Base-by-base conservation (phyloP, 2,329 filamentous ascomycete genomes). In the Dactylellina parvicollis region DNA sequence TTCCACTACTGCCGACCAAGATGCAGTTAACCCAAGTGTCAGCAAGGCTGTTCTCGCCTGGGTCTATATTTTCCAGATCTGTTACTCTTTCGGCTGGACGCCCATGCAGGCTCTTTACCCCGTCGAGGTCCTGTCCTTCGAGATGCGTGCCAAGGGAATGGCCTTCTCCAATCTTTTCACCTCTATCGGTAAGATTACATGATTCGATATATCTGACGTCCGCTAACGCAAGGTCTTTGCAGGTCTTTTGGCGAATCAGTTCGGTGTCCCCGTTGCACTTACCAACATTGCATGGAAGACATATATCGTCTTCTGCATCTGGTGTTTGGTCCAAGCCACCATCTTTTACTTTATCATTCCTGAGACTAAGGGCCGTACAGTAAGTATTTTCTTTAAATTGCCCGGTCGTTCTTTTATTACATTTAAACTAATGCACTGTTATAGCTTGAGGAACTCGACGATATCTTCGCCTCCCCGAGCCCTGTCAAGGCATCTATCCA, bases 171-270 rank as follows among this genome's bases (percentile, higher is more conserved):
- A 80, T 75, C 74, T 82, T 8, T 82, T 82, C 75, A 75, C 81
- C 36, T 82, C 82, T 75, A 76, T 82, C n/a, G 47, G 36, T 40
- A 40, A 40, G 36, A 9, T 16, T 40, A 16, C n/a, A 4, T 40
- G 4, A 40, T 16, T 40, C n/a, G n/a, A 40, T 8, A 4, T 40
- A 12, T 40, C n/a, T 40, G 36, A 16, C n/a, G 36, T 40, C n/a
- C n/a, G 4, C 36, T 40, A 40, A 40, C 36, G 4, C 7, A 40
- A 9, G 4, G 4, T 40, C 4, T 14, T 40, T 61, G 81, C 81
- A 44, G 81, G 81, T 75, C 79, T 82, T 10, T 80, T 82, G 47
- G 47, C 47, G 76, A 85, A 85, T 77, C 84, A 83, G 18, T 84
- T 82, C 76, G 83, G 82, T 3, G 81, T 83, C 75, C 81, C 81